Conservation (phyloP, 139 green algal species). For the Medakamo hakoo region DNA sequence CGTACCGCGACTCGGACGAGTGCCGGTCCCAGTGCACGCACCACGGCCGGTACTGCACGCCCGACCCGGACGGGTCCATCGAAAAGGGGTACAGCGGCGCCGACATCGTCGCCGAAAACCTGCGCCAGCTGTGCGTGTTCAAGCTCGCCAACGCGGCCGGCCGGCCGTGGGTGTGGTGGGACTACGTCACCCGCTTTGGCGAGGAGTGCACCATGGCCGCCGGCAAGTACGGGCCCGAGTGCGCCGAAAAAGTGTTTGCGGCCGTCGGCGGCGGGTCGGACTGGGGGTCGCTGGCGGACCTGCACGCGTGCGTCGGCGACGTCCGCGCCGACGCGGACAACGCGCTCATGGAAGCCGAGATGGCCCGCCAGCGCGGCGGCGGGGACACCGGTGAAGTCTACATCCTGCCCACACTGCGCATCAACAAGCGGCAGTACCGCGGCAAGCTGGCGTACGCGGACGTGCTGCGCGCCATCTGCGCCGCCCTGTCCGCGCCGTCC, state of each 20-base stretch:
- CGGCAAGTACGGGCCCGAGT: constrained; percentile 49
- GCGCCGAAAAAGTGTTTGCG: constrained; percentile 49
- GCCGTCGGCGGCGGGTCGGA: constrained; percentile 17
- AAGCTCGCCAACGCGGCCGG: constrained; percentile 32
- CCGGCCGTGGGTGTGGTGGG: constrained; percentile 67
- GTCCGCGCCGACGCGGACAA: constrained; percentile 23
- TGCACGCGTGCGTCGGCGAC: constrained; percentile 40
- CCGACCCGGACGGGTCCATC: constrained; percentile 54
- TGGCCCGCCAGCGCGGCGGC: constrained; percentile 36
- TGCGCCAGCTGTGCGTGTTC: constrained; percentile 77
- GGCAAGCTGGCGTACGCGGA: constrained; percentile 38
- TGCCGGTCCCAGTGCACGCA: constrained; percentile 71
- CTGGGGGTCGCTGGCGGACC: constrained; percentile 11
- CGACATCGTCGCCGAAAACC: constrained; percentile 58
- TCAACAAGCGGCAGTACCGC: constrained; percentile 81
- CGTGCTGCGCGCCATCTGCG: constrained; percentile 72
- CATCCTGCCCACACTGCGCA: constrained; percentile 75
- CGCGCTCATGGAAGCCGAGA: constrained; percentile 54
- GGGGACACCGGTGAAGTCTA: constrained; percentile 33
- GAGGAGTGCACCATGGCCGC: constrained; percentile 46
- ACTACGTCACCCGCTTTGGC: constrained; percentile 61
- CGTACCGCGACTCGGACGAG: constrained; percentile 31
- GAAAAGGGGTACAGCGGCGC: constrained; percentile 36
- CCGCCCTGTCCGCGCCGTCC: constrained; percentile 47
- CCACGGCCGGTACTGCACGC: constrained; percentile 64